Percentiles rank a stretch among this genome's conserved stretches.
phyloP scores from a whole-genome alignment of 2,329 filamentous ascomycete species.

The Apiospora phragmitis region DNA sequence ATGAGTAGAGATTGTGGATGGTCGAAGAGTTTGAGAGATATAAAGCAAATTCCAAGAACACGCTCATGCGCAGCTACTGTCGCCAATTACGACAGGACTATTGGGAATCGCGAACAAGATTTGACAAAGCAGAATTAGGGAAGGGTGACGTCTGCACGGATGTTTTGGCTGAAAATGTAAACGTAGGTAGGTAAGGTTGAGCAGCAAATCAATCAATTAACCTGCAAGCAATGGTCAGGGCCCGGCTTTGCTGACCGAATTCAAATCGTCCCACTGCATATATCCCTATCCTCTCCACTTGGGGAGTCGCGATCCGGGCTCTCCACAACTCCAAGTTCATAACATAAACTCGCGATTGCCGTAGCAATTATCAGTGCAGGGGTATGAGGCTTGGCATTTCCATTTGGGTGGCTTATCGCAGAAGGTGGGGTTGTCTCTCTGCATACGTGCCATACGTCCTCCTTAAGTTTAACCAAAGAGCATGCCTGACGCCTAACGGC shows the following conservation, averaged over 20 bases:
- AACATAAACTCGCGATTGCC: conserved; percentile 5
- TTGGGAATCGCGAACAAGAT: conserved; percentile 9
- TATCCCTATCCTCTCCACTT: background rate
- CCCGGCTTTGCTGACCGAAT: background rate
- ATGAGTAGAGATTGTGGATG: background rate
- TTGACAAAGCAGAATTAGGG: conserved; percentile 1
- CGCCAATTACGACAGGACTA: background rate
- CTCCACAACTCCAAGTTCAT: background rate
- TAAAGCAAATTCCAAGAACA: background rate
- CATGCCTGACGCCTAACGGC: background rate
- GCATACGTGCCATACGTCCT: too few species aligned
- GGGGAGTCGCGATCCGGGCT: background rate
- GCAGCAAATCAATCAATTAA: background rate
- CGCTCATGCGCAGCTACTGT: background rate
- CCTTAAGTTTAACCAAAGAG: too few species aligned
- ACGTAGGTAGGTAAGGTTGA: too few species aligned
- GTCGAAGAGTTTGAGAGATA: background rate
- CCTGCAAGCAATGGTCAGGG: background rate
- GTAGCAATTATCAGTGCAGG: background rate
- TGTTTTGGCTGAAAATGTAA: conserved; percentile 8
- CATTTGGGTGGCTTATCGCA: background rate
- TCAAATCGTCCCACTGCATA: conserved; percentile 5
- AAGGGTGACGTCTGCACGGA: conserved; percentile 10
- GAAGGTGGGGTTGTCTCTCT: background rate
- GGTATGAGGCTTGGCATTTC: background rate